Evolutionary conservation across 1,284 basidiomycete species (phyloP).

Genomic region (Cutaneotrichosporon cavernicola): DNA sequence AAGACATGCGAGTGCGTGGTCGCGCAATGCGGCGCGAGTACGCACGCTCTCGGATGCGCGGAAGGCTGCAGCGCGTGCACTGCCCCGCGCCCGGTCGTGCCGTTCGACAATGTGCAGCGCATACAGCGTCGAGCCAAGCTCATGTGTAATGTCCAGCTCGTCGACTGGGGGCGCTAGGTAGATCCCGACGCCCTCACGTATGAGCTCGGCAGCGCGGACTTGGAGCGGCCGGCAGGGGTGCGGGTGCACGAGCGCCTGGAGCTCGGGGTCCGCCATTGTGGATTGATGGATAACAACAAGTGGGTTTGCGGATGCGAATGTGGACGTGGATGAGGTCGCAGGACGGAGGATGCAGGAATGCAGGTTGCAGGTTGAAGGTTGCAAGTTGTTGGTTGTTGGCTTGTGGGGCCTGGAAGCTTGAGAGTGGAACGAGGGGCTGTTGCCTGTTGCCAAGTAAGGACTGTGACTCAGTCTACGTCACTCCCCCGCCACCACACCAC

Average conservation of each 20-base stretch:
- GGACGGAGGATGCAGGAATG: too few species aligned
- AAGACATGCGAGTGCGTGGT: conserved; percentile 19
- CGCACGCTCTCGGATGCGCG: conserved; percentile 20
- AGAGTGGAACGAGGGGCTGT: background rate
- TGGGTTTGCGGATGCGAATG: background rate
- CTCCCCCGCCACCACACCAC: too few species aligned
- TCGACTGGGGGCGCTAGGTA: background rate
- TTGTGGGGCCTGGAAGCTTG: background rate
- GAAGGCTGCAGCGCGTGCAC: conserved; percentile 25
- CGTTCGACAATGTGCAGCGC: conserved; percentile 29
- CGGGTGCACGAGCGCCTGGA: conserved; percentile 12
- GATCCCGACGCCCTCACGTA: conserved; percentile 16
- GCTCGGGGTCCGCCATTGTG: conserved; percentile 17
- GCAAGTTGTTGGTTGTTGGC: too few species aligned
- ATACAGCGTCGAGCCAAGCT: conserved; percentile 22
- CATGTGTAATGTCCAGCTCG: conserved; percentile 23
- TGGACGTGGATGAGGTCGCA: background rate
- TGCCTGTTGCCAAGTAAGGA: too few species aligned
- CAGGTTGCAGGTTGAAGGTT: too few species aligned
- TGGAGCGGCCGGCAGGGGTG: conserved; percentile 14
- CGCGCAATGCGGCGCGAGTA: conserved; percentile 19
- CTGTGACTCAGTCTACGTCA: too few species aligned
- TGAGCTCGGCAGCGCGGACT: conserved; percentile 19
- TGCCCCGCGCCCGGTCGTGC: conserved; percentile 23
- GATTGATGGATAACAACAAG: background rate